Conservation (phyloP, 169 alveolate genomes). For the Plasmodium adleri region DNA sequence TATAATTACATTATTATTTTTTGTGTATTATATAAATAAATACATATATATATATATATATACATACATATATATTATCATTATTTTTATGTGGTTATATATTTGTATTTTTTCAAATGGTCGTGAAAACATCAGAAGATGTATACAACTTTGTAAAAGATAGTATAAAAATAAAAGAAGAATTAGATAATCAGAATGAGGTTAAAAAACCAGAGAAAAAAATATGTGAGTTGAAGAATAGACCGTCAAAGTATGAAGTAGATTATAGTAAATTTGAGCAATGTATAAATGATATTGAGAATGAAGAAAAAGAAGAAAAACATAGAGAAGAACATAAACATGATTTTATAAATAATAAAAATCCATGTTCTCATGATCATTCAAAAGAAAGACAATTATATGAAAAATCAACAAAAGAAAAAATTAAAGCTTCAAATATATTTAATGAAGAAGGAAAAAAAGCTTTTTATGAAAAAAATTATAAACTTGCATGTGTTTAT, state of each 20-base stretch:
- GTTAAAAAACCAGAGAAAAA: constrained; percentile 16
- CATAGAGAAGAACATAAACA: constrained; percentile 30
- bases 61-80: no score
- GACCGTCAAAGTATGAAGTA: constrained; percentile 31
- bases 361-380: constrained; percentile 72
- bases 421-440: constrained; percentile 57
- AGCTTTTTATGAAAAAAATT: constrained; percentile 71
- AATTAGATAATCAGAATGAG: constrained; percentile 25
- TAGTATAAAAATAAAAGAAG: constrained; percentile 74
- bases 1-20: no score
- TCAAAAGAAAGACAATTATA: constrained; percentile 77
- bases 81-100: no score
- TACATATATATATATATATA: not conserved
- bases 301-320: constrained; percentile 55
- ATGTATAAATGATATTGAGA: constrained; percentile 62
- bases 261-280: constrained; percentile 70
- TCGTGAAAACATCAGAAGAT: constrained; percentile 60
- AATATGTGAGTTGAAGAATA: not conserved
- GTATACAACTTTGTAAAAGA: constrained; percentile 70
- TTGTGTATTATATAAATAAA: not conserved
- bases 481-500: constrained; percentile 73
- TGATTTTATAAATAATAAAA: constrained; percentile 9
- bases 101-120: constrained; percentile 26
- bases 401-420: constrained; percentile 63
- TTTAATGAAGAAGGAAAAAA: constrained; percentile 74